Evolutionary conservation across 2,329 filamentous ascomycete species (phyloP), one percentile per base, ranked within the genome.

Genomic region (Tolypocladium inflatum): DNA sequence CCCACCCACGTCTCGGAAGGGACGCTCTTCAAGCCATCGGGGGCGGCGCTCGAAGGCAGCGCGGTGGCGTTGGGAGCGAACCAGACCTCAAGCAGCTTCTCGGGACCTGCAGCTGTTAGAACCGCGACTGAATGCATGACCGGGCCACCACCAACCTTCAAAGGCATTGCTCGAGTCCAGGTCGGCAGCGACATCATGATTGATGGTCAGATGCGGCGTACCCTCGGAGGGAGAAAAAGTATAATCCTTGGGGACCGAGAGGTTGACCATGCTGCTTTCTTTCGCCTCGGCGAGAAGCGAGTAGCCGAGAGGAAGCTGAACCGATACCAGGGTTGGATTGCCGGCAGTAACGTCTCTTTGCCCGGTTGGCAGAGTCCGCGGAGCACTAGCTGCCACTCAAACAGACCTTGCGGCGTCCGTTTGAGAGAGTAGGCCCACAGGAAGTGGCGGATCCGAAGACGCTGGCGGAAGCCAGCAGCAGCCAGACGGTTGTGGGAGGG

Each of bases 41-140:
- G 85, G 62, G 85, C 83, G 58, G 86, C 86, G 56, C 85, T 82
- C 4, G 84, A 76, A 21, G 91, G 88, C 43, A 96, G 81, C 60
- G 86, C 80, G 63, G 84, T 79, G 55, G 91, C 82, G 67, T 89
- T 90, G 30, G 92, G 86, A 59, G 89, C 88, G 73, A 99, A 97
- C 94, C 94, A 99, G 70, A 99, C 93, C 79, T 99, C 94, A 68
- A 99, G 83, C 57, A 99, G 83, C 80, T 99, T 99, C 79, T 99
- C 94, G 51, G 94, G 94, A 60, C 93, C 88, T 89, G 60, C 55
- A 55, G 9, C 17, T 38, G 59, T 65, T 54, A 66, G 63, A 52
- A 50, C 2, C 17, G 15, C 38, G n/a, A 15, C 6, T 2, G 19
- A 15, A 17, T 33, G 26, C 37, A 26, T 13, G 19, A 9, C 17